Evolutionary conservation across 495 filamentous ascomycete species (phyloP).

Genomic region (Talaromyces adpressus): DNA sequence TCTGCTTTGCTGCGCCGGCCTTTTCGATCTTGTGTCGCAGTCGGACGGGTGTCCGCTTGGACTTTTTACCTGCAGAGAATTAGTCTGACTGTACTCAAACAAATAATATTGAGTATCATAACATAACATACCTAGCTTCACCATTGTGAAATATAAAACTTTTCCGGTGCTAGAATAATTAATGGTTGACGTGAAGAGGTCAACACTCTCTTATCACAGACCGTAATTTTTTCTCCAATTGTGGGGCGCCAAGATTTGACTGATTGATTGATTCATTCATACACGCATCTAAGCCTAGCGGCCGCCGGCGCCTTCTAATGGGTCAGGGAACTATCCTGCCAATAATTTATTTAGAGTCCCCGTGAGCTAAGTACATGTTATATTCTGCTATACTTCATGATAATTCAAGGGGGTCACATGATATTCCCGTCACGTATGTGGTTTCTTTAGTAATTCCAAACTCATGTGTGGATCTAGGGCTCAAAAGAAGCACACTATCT

Average conservation of each 20-base stretch:
- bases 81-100: not conserved
- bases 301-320: no score
- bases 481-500: no score
- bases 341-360: no score
- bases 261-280: no score
- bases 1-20: conserved; percentile 80
- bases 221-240: conserved; percentile 5
- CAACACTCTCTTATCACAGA: not conserved
- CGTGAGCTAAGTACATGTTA: no score
- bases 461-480: no score
- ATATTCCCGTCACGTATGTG: no score
- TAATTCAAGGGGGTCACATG: no score
- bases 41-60: conserved; percentile 83
- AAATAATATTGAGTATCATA: not conserved
- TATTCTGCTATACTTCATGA: no score
- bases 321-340: no score
- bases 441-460: no score
- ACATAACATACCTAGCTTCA: conserved; percentile 43
- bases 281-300: no score
- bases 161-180: conserved; percentile 1
- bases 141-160: conserved; percentile 25
- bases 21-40: conserved; percentile 95
- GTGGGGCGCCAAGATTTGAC: conserved; percentile 31
- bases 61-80: conserved; percentile 66
- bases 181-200: conserved; percentile 13